Base-by-base conservation (phyloP, 768 basidiomycete species). In the Naganishia kalamii region DNA sequence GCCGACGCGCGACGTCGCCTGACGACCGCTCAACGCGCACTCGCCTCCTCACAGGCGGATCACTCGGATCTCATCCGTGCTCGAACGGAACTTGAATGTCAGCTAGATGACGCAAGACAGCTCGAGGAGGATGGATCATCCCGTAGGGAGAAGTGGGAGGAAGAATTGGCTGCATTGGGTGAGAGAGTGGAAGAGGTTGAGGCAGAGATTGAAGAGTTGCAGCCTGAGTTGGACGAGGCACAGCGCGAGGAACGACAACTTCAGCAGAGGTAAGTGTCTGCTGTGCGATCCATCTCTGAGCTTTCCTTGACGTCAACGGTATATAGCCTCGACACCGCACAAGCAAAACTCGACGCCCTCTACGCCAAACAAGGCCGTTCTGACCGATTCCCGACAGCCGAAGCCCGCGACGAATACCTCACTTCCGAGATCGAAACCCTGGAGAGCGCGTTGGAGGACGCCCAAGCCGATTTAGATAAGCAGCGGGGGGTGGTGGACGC, bases 361-460 rank as follows among this genome's bases (percentile, higher is more conserved):
- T 92, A 88, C 73, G 87, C 88, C 2, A 98, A 98, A 74, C 92
- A 91, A 75, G 92, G 92, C 1, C 87, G 96, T 23, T 82, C 87
- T 41, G 85, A 86, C 57, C 89, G 88, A 71, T 99, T 96, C 80
- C 80, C 85, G 23, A 89, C 88, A 15, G 87, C 86, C 72, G 81
- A 83, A 0, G 91, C 93, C 71, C 85, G 96, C 8, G 94, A 99
- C 74, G 80, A 82, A 23, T 97, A 84, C 73, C 82, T 99, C 46
- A 81, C 80, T n/a, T 82, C 83, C n/a, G 90, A 96, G 72, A 88
- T 96, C 33, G 78, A 82, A 1, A 83, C 87, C 1, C 83, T 92
- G 69, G 82, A 85, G 35, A 78, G 83, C 0, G 88, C 86, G 76
- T 68, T 79, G 52, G 70, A 64, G 21, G 82, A 81, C 1, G 87